Conservation (phyloP, 148 eudicot genomes). For the Vaccinium myrtillus region DNA sequence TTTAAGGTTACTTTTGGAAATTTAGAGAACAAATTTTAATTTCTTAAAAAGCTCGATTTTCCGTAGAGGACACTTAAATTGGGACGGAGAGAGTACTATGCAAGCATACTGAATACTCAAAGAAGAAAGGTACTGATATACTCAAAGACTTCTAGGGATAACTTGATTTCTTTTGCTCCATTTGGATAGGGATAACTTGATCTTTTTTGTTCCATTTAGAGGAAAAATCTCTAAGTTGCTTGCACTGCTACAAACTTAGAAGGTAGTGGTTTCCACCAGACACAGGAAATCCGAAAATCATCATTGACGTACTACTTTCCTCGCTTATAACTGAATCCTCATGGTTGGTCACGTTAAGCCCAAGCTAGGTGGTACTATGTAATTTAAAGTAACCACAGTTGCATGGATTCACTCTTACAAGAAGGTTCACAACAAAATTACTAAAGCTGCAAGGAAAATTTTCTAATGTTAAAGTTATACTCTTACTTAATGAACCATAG, state of each 20-base stretch:
- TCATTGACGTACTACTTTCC: neutral
- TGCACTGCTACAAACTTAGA: neutral
- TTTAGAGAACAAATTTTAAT: too few relatives aligned
- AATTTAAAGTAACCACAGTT: neutral
- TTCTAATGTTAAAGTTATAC: neutral
- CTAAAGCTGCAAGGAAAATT: neutral
- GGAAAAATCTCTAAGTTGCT: neutral
- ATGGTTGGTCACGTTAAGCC: neutral
- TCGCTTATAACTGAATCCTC: neutral
- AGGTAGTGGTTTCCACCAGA: neutral
- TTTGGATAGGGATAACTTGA: neutral
- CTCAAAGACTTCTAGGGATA: neutral
- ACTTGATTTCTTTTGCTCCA: neutral
- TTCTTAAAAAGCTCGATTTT: too few relatives aligned
- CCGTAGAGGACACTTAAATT: too few relatives aligned
- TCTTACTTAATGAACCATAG: neutral
- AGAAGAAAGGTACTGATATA: neutral
- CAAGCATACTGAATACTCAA: neutral
- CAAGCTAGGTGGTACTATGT: neutral
- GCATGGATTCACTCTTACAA: neutral
- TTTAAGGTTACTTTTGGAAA: too few relatives aligned
- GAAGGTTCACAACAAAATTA: neutral
- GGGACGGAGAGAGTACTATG: neutral
- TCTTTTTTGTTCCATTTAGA: neutral
- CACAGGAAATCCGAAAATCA: neutral